Evolutionary conservation across 2,329 filamentous ascomycete genomes (phyloP).

Genomic region (Zasmidium citrigriseum): DNA sequence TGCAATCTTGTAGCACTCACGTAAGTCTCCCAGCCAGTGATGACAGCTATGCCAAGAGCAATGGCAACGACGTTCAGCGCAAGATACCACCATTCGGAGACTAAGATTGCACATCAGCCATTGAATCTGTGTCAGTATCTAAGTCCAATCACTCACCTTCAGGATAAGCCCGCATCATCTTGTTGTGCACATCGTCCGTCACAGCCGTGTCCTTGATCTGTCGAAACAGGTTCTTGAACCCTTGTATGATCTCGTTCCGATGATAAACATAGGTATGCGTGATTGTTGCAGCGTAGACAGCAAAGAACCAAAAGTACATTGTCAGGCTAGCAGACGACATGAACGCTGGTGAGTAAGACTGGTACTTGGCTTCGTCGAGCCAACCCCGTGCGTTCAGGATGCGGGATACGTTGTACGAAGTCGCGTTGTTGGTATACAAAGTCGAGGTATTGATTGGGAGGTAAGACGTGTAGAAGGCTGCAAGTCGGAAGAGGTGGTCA

Average conservation of each 20-base stretch:
- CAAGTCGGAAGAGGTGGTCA: not conserved
- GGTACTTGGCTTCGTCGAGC: slow-evolving; percentile 74
- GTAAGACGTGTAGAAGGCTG: slow-evolving; percentile 60
- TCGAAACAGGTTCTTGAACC: not conserved
- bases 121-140: no score
- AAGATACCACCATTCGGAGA: slow-evolving; percentile 74
- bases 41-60: slow-evolving; percentile 17
- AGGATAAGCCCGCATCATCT: slow-evolving; percentile 77
- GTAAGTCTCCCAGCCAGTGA: slow-evolving; percentile 67
- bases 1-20: no score
- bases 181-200: slow-evolving; percentile 72
- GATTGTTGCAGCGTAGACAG: slow-evolving; percentile 4
- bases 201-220: slow-evolving; percentile 2
- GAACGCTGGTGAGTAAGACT: slow-evolving; percentile 71
- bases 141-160: slow-evolving; percentile 45
- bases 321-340: slow-evolving; percentile 1
- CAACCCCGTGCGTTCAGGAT: slow-evolving; percentile 73
- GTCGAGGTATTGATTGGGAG: slow-evolving; percentile 81
- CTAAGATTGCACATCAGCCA: slow-evolving; percentile 37
- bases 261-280: slow-evolving; percentile 6
- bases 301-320: slow-evolving; percentile 2
- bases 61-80: slow-evolving; percentile 14
- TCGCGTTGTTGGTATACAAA: slow-evolving; percentile 82
- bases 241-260: slow-evolving; percentile 1
- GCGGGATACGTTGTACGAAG: slow-evolving; percentile 75